Conservation (phyloP, 2,329 filamentous ascomycete species). For the Aspergillus puulaauensis region DNA sequence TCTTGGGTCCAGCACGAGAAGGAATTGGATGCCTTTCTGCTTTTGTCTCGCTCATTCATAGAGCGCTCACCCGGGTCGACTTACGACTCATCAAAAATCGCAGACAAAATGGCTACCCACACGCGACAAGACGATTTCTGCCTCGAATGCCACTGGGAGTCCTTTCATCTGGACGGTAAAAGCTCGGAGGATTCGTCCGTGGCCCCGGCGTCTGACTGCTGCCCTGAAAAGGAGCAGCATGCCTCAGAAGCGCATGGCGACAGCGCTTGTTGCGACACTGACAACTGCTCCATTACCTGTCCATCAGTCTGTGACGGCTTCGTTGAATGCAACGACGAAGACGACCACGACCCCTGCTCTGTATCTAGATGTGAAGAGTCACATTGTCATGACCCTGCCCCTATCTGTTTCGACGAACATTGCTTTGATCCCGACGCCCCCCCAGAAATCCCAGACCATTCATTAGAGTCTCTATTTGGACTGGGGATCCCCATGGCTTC, state of each 20-base stretch:
- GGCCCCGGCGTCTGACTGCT: conserved; percentile 26
- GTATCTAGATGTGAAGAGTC: conserved; percentile 30
- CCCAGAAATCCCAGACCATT: conserved; percentile 24
- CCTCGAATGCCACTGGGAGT: conserved; percentile 44
- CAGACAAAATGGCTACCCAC: conserved; percentile 32
- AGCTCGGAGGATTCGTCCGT: conserved; percentile 23
- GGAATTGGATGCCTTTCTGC: conserved; percentile 8
- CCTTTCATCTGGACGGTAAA: conserved; percentile 36
- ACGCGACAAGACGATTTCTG: conserved; percentile 35
- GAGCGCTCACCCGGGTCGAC: conserved; percentile 1
- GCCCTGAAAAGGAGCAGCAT: conserved; percentile 29
- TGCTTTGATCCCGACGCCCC: conserved; percentile 27
- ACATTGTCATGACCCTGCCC: conserved; percentile 30
- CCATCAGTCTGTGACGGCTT: conserved; percentile 43
- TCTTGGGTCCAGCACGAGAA: neutral
- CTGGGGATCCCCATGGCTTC: conserved; percentile 30
- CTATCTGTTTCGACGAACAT: conserved; percentile 40
- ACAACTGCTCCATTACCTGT: conserved; percentile 39
- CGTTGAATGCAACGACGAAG: conserved; percentile 37
- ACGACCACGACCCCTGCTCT: conserved; percentile 35
- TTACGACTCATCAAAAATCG: neutral
- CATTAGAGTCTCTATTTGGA: conserved; percentile 34
- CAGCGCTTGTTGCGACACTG: conserved; percentile 40
- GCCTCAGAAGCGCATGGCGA: conserved; percentile 27
- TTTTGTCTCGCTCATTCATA: conserved; percentile 6